Conservation (phyloP, 345 rosid genomes). For the Arabidopsis thaliana region TAIR10.1 NC_003076.8:6737001-6737500, state of each 20-base stretch:
- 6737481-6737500: neutral
- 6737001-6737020: too few relatives aligned
- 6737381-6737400: conserved; percentile 33
- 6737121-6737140: conserved; percentile 38
- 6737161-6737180: conserved; percentile 43
- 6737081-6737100: conserved; percentile 38
- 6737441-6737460: neutral
- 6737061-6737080: neutral
- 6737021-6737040: neutral
- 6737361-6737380: conserved; percentile 4
- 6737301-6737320: conserved; percentile 27
- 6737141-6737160: conserved; percentile 45
- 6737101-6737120: conserved; percentile 30
- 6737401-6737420: conserved; percentile 32
- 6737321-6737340: conserved; percentile 33
- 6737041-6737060: neutral
- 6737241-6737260: conserved; percentile 38
- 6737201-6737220: conserved; percentile 21
- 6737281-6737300: conserved; percentile 14
- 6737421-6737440: neutral
- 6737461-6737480: neutral
- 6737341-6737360: conserved; percentile 28
- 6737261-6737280: conserved; percentile 21
- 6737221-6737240: conserved; percentile 39
- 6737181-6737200: conserved; percentile 1